Percentiles rank a stretch among this genome's conserved stretches.
phyloP scores from a whole-genome alignment of 1,284 basidiomycete species.

The Cystobasidium slooffiae region DNA sequence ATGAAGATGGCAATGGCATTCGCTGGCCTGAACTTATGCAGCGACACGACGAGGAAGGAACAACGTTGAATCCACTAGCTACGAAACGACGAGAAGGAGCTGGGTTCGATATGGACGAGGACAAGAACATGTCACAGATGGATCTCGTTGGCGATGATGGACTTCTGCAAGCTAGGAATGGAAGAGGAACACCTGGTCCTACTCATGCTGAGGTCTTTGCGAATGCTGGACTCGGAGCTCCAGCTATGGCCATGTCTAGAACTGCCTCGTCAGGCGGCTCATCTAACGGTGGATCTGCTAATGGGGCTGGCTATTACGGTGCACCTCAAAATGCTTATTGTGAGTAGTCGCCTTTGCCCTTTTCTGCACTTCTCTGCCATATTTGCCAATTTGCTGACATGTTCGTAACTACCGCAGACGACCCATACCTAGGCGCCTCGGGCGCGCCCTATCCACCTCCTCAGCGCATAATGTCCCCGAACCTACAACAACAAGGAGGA shows the following conservation, averaged over 20 bases:
- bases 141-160: constrained; percentile 28
- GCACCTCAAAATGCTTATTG: constrained; percentile 16
- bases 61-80: constrained; percentile 52
- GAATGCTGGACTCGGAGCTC: constrained; percentile 8
- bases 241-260: constrained; percentile 28
- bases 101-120: constrained; percentile 49
- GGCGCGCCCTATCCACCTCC: constrained; percentile 46
- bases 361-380: too few relatives aligned
- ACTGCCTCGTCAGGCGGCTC: constrained; percentile 31
- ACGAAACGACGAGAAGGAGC: constrained; percentile 48
- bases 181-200: constrained; percentile 16
- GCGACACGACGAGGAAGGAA: constrained; percentile 46
- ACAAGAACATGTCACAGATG: constrained; percentile 39
- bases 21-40: constrained; percentile 52
- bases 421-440: constrained; percentile 47
- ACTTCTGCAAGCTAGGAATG: neutral
- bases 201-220: constrained; percentile 11
- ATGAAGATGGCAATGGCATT: constrained; percentile 49
- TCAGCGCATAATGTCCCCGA: constrained; percentile 36
- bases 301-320: constrained; percentile 35
- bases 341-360: neutral
- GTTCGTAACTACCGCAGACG: constrained; percentile 28
- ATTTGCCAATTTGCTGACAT: neutral
- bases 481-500: neutral
- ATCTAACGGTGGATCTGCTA: constrained; percentile 16